phyloP scores from a whole-genome alignment of 805 yeast genomes.

The Lipomyces sp. region DNA sequence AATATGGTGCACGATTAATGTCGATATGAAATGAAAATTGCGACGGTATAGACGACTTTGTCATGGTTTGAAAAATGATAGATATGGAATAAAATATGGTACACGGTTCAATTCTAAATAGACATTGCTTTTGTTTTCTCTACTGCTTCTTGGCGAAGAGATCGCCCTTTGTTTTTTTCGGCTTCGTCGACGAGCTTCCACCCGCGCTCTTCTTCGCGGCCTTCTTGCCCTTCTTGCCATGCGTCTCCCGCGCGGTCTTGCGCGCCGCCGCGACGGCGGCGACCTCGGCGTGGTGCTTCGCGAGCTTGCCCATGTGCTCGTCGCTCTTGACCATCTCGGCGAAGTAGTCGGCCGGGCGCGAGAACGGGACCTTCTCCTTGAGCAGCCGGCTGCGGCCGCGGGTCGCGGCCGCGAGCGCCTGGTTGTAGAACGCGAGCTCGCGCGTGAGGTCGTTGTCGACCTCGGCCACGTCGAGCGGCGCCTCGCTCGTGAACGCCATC shows the following conservation, averaged over 20 bases:
- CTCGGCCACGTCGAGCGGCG: conserved; percentile 53
- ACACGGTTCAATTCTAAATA: too few species aligned
- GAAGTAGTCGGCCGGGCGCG: conserved; percentile 92
- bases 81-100: too few species aligned
- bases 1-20: too few species aligned
- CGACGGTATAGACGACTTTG: too few species aligned
- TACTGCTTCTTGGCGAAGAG: too few species aligned
- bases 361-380: conserved; percentile 69
- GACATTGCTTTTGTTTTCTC: too few species aligned
- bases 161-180: too few species aligned
- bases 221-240: neutral
- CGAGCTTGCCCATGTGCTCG: conserved; percentile 92
- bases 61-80: too few species aligned
- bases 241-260: neutral
- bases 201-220: too few species aligned
- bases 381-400: conserved; percentile 64
- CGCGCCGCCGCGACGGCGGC: conserved; percentile 7
- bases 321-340: conserved; percentile 99
- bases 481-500: conserved; percentile 63
- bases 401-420: conserved; percentile 79
- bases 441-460: conserved; percentile 94
- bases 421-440: conserved; percentile 92
- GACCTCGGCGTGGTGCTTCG: conserved; percentile 21
- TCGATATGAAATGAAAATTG: too few species aligned
- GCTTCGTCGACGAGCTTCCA: too few species aligned